Base-by-base conservation (phyloP, 2,329 filamentous ascomycete species). In the Macroventuria anomochaeta region DNA sequence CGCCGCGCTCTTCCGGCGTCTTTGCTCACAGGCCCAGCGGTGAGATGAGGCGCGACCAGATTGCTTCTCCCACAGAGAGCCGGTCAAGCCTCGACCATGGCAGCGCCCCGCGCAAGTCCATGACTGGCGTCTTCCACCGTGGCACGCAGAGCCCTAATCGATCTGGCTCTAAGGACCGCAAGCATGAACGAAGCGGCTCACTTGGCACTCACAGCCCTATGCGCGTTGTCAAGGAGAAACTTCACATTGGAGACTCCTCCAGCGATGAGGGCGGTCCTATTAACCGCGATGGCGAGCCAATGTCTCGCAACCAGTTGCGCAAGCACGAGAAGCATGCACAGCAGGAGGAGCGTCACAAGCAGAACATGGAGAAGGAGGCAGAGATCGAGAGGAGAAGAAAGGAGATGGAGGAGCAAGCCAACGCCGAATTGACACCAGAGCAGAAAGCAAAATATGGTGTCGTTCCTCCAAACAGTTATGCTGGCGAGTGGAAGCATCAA, bases 361-460 rank as follows among this genome's bases (percentile, higher is more conserved):
- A 76, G 46, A 76, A 75, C 36, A 64, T 75, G 49, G 76, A 80
- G 66, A 75, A 75, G 39, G 72, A 76, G 49, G 71, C 72, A 26
- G 79, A 79, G 34, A 75, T 80, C 36, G 70, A 75, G 57, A 80
- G 67, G 68, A 78, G 75, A 69, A 80, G 73, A 71, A 78, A 72
- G 40, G 77, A 81, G 36, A 76, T 79, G 71, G 76, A 78, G 53
- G 72, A 73, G 53, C 76, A 75, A 49, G 83, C 84, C 0, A 70
- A 72, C 10, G 75, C 76, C 20, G 80, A 83, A 48, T 81, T 87
- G 69, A 84, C 84, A 0, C 74, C 80, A 2, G 84, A 86, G 52
- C 83, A 85, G 75, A 81, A 77, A 63, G 77, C 80, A 20, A 82
- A 80, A 42, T 88, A 88, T 69, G 85, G 85, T 31, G 76, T 81